A percentile compares a stretch with the other conserved stretches of the same genome.
Conservation (phyloP, 257 asterid genomes). For the Solanum verrucosum region DNA sequence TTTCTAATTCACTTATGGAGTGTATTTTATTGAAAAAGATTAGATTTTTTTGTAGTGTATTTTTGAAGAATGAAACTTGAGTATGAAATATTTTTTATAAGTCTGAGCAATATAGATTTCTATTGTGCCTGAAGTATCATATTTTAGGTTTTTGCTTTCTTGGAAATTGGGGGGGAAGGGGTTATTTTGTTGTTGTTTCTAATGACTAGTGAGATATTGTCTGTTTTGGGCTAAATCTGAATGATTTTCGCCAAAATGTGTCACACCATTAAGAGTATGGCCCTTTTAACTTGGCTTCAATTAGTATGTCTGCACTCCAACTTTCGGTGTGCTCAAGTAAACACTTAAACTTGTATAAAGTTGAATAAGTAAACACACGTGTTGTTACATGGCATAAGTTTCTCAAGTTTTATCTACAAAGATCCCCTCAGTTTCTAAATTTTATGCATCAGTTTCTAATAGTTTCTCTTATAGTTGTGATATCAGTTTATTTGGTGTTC, state of each 20-base stretch:
- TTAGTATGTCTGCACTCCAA: not conserved
- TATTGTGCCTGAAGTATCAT: not conserved
- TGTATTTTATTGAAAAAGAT: not conserved
- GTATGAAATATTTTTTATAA: not conserved
- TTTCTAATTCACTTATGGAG: not conserved
- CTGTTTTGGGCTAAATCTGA: too few species aligned
- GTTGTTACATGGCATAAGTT: too few species aligned
- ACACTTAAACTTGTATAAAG: too few species aligned
- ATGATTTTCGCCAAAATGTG: too few species aligned
- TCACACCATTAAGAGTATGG: not conserved
- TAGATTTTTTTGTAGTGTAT: not conserved
- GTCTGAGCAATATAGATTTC: not conserved
- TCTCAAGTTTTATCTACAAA: too few species aligned
- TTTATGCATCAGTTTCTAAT: too few species aligned
- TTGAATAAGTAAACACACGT: not conserved
- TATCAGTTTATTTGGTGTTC: not conserved
- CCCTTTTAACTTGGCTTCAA: not conserved
- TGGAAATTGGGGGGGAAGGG: not conserved
- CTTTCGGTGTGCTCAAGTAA: not conserved
- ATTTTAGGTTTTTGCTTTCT: not conserved
- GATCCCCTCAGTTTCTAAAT: too few species aligned
- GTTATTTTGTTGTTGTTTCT: not conserved
- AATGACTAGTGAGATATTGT: not conserved
- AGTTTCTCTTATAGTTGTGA: too few species aligned
- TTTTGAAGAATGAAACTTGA: not conserved